Evolutionary conservation across 768 basidiomycete genomes (phyloP).

Genomic region (Clitopilus hobsonii): DNA sequence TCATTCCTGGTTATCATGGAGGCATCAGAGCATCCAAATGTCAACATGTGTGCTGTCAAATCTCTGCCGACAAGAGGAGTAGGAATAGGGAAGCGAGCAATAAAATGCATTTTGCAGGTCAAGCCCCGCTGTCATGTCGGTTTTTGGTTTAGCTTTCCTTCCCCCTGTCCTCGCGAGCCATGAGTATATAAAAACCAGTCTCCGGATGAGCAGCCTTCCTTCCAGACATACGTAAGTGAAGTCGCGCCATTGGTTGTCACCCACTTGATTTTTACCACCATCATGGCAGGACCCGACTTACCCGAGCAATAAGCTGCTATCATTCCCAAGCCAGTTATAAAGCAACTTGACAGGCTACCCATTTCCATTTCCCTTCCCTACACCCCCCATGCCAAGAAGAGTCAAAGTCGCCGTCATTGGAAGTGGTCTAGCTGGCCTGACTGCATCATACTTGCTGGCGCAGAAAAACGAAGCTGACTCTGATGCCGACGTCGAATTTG

Average conservation of each 20-base stretch:
- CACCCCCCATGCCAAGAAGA: conserved; percentile 24
- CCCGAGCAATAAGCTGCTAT: neutral
- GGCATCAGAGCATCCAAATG: too few relatives aligned
- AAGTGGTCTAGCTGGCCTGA: conserved; percentile 69
- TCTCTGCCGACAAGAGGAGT: too few relatives aligned
- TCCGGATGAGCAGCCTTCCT: too few relatives aligned
- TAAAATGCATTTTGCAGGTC: too few relatives aligned
- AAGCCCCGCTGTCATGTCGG: too few relatives aligned
- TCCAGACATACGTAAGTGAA: too few relatives aligned
- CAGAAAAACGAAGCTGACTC: conserved; percentile 20
- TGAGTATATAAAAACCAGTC: too few relatives aligned
- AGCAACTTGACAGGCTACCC: neutral
- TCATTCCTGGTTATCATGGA: too few relatives aligned
- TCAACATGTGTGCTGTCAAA: too few relatives aligned
- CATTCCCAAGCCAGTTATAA: neutral
- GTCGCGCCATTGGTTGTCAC: neutral
- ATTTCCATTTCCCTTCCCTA: neutral
- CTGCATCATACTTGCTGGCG: conserved; percentile 55
- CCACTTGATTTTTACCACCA: neutral
- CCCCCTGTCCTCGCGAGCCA: too few relatives aligned
- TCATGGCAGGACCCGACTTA: neutral
- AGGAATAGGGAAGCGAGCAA: too few relatives aligned
- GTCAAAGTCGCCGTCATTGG: conserved; percentile 70
- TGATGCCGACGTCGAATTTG: conserved; percentile 41
- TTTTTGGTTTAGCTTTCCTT: too few relatives aligned